phyloP scores from a whole-genome alignment of 1,284 basidiomycete genomes.

The Laetiporus sulphureus region DNA sequence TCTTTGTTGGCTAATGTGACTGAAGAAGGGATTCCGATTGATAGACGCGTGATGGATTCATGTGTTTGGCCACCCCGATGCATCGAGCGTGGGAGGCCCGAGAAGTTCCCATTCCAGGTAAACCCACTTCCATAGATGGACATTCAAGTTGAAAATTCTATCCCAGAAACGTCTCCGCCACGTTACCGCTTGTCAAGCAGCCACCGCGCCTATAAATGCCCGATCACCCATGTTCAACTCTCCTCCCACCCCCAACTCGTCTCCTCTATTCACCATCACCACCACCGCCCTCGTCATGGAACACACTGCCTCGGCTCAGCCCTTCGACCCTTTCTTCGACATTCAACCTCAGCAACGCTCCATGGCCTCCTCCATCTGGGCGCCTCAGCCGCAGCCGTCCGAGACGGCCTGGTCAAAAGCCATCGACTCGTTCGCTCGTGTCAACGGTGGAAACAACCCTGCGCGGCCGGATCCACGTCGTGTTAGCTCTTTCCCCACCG shows the following conservation, averaged over 20 bases:
- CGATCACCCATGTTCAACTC: slow-evolving; percentile 5
- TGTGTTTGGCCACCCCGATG: slow-evolving; percentile 13
- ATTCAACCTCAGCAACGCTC: slow-evolving; percentile 17
- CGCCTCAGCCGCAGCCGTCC: slow-evolving; percentile 62
- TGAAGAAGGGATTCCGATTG: not conserved
- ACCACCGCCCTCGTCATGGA: slow-evolving; percentile 19
- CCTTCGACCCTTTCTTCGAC: slow-evolving; percentile 26
- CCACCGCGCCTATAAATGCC: slow-evolving; percentile 19
- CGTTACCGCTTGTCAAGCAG: slow-evolving; percentile 4
- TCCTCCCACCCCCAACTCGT: slow-evolving; percentile 8
- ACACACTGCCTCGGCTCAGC: slow-evolving; percentile 15
- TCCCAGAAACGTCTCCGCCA: slow-evolving; percentile 10
- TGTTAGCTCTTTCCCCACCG: slow-evolving; percentile 17
- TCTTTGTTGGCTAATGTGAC: slow-evolving; percentile 5
- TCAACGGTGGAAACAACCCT: slow-evolving; percentile 29
- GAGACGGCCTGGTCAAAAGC: slow-evolving; percentile 59
- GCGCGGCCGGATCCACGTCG: slow-evolving; percentile 20
- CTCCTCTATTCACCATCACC: slow-evolving; percentile 15
- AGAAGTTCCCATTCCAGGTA: slow-evolving; percentile 14
- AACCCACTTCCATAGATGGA: slow-evolving; percentile 14
- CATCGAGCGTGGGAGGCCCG: slow-evolving; percentile 13
- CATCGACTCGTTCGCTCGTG: slow-evolving; percentile 51
- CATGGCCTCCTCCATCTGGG: slow-evolving; percentile 60
- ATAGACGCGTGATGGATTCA: slow-evolving; percentile 8
- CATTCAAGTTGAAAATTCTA: slow-evolving; percentile 2